These are phyloP conservation scores for Podila verticillata DNA, from an alignment of 192 early-diverging fungal species.

Conservation along the genomic window DNA sequence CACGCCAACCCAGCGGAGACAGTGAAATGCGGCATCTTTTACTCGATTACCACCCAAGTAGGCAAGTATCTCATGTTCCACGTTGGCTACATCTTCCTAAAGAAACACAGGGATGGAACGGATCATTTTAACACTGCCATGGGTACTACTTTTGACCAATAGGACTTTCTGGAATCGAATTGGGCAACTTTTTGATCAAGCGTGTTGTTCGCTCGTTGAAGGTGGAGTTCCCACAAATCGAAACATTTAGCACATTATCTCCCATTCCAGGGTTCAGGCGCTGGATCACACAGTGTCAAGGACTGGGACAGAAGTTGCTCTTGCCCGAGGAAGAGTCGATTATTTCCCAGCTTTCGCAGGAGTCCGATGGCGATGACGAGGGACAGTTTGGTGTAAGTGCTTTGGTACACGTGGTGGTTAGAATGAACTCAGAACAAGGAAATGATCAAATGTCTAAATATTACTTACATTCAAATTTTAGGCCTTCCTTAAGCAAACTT, in stretches of 20 bases:
- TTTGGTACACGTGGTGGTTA: neutral
- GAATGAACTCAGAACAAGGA: neutral
- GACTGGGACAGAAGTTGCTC: constrained; percentile 30
- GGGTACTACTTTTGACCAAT: neutral
- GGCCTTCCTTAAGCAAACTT: constrained; percentile 20
- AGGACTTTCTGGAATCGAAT: constrained; percentile 86
- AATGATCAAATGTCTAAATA: too few relatives aligned
- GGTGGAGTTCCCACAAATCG: constrained; percentile 71
- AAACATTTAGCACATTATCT: constrained; percentile 88
- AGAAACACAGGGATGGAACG: neutral
- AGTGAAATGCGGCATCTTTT: constrained; percentile 84
- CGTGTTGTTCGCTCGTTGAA: constrained; percentile 86
- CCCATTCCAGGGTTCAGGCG: constrained; percentile 89
- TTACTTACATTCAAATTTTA: neutral
- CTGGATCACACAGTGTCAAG: constrained; percentile 65
- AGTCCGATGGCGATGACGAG: neutral
- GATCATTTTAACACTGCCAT: neutral
- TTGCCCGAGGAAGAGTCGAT: constrained; percentile 23
- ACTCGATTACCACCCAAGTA: constrained; percentile 92
- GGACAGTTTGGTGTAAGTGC: constrained; percentile 30
- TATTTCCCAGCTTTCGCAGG: neutral
- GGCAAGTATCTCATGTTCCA: constrained; percentile 42
- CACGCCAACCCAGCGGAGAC: constrained; percentile 38
- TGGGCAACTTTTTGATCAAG: constrained; percentile 93
- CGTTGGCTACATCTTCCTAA: too few relatives aligned